Evolutionary conservation across 139 green algal species (phyloP).

Genomic region (Chlorella sp.): DNA sequence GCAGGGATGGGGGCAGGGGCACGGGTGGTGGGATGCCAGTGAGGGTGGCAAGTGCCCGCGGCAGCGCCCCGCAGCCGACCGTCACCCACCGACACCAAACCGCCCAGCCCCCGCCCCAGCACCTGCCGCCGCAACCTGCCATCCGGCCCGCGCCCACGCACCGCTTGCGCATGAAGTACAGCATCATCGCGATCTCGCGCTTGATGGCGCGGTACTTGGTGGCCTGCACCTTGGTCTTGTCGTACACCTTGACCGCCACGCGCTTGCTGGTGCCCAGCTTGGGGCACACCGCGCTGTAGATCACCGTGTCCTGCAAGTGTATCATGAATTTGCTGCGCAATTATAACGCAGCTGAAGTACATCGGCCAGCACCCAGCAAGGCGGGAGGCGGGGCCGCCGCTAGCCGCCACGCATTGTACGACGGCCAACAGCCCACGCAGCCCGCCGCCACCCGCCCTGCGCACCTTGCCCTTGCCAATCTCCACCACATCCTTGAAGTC

Average conservation of each 20-base stretch:
- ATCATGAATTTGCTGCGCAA: no score
- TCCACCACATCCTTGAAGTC: slow-evolving; percentile 53
- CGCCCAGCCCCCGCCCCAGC: not conserved
- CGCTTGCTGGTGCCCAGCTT: slow-evolving; percentile 37
- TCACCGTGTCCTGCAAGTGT: slow-evolving; percentile 52
- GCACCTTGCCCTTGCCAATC: slow-evolving; percentile 68
- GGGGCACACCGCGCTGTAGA: slow-evolving; percentile 60
- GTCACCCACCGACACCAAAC: no score
- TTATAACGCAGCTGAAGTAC: no score
- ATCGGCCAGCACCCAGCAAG: not conserved
- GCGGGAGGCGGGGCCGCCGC: not conserved
- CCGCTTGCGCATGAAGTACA: slow-evolving; percentile 64
- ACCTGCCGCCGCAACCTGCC: not conserved
- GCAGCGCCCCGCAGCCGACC: no score
- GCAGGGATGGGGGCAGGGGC: no score
- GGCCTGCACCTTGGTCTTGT: slow-evolving; percentile 52
- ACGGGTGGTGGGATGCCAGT: no score
- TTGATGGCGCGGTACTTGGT: slow-evolving; percentile 73
- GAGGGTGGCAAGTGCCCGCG: no score
- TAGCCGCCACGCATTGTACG: no score
- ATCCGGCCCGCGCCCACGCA: not conserved
- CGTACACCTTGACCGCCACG: slow-evolving; percentile 72
- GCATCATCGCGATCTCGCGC: slow-evolving; percentile 79
- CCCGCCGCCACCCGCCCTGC: not conserved
- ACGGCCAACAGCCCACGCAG: no score